A percentile compares a stretch with the other conserved stretches of the same genome.
Conservation (phyloP, 352 stramenopile species). For the Pythium sp. region DNA sequence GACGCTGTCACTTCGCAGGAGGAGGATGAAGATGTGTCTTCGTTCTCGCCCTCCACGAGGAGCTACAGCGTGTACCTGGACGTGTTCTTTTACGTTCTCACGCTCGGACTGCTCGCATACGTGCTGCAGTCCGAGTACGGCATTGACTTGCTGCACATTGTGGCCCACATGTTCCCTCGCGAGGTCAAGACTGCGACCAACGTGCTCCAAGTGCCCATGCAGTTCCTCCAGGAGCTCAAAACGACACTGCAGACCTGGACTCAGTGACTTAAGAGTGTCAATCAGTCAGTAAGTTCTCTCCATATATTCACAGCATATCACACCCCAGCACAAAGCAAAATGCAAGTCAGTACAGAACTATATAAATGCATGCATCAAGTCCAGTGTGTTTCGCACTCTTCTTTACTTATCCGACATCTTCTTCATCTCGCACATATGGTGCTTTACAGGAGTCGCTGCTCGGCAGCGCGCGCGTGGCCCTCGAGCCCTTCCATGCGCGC, state of each 20-base stretch:
- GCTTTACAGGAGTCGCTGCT: constrained; percentile 69
- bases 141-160: constrained; percentile 45
- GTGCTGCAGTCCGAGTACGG: constrained; percentile 56
- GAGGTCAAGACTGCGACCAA: constrained; percentile 42
- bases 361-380: not conserved
- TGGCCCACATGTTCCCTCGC: constrained; percentile 39
- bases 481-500: constrained; percentile 89
- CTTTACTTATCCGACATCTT: not conserved
- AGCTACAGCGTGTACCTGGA: constrained; percentile 48
- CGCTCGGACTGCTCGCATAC: constrained; percentile 35
- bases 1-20: constrained; percentile 21
- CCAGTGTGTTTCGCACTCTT: not conserved
- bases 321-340: no score
- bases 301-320: not conserved
- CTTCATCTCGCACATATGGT: not conserved
- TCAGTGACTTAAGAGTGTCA: not conserved
- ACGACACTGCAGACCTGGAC: not conserved
- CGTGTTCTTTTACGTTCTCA: constrained; percentile 33
- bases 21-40: not conserved
- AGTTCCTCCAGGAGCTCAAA: constrained; percentile 6
- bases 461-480: constrained; percentile 73
- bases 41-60: constrained; percentile 6
- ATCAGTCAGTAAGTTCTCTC: not conserved
- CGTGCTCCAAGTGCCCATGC: constrained; percentile 22
- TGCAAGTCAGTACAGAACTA: no score